phyloP scores from a whole-genome alignment of 2,329 filamentous ascomycete species.

The Cercospora citrullina region DNA sequence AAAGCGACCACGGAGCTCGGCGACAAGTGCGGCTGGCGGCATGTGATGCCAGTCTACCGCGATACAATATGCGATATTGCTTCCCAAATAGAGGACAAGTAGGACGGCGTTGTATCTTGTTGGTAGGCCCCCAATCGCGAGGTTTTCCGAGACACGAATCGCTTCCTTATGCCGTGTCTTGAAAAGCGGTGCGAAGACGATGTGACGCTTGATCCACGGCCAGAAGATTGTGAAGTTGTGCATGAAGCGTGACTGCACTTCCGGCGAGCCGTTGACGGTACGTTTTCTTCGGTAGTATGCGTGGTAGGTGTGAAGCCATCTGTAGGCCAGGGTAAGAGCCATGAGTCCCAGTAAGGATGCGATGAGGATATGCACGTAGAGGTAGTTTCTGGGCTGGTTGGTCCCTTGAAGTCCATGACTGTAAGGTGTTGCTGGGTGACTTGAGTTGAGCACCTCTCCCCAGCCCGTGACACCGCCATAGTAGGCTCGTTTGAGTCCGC shows the following conservation, averaged over 20 bases:
- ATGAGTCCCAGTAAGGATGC: slow-evolving; percentile 40
- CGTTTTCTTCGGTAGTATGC: slow-evolving; percentile 48
- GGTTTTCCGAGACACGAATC: slow-evolving; percentile 46
- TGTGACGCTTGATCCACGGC: slow-evolving; percentile 62
- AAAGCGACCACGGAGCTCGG: not conserved
- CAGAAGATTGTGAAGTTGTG: slow-evolving; percentile 47
- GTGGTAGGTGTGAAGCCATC: slow-evolving; percentile 45
- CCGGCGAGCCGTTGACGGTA: slow-evolving; percentile 43
- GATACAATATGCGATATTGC: slow-evolving; percentile 76
- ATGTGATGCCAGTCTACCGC: slow-evolving; percentile 68
- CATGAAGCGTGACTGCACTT: slow-evolving; percentile 48
- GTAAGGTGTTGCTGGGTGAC: slow-evolving; percentile 24
- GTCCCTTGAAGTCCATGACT: slow-evolving; percentile 50
- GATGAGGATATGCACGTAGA: slow-evolving; percentile 48
- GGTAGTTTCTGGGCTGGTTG: slow-evolving; percentile 49
- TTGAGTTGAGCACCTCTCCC: slow-evolving; percentile 1
- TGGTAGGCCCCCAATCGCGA: slow-evolving; percentile 74
- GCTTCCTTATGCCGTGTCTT: slow-evolving; percentile 75
- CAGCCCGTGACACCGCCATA: not conserved
- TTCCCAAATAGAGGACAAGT: slow-evolving; percentile 64
- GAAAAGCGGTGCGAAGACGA: slow-evolving; percentile 70
- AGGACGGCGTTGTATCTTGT: slow-evolving; percentile 73
- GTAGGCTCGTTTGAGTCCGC: not conserved
- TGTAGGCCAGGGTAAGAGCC: slow-evolving; percentile 43
- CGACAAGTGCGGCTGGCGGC: slow-evolving; percentile 73